Evolutionary conservation across 148 eudicot species (phyloP).

Genomic region (Limonium bicolor): DNA sequence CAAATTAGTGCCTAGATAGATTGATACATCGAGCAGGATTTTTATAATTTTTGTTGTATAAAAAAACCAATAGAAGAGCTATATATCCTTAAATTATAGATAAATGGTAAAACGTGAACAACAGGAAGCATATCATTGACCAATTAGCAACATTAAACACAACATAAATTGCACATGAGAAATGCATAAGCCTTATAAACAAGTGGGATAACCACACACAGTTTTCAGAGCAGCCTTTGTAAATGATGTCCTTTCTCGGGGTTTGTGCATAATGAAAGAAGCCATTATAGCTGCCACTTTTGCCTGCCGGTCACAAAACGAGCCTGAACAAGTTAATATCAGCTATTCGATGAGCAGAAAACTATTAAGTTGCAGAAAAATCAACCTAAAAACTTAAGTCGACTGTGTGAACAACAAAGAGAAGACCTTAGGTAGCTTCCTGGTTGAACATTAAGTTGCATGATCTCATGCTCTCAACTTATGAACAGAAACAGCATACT

Average conservation of each 20-base stretch:
- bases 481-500: no score
- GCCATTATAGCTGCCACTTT: constrained; percentile 78
- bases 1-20: background rate
- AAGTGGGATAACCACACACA: constrained; percentile 15
- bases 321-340: no score
- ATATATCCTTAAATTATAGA: background rate
- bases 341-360: no score
- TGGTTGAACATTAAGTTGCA: no score
- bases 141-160: background rate
- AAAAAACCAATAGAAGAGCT: no score
- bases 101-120: no score
- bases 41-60: no score
- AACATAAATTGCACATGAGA: background rate
- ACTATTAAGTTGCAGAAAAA: no score
- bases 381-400: constrained; percentile 1
- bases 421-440: no score
- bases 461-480: no score
- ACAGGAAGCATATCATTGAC: background rate
- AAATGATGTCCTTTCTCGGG: constrained; percentile 63
- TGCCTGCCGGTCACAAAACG: no score
- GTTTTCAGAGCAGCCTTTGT: constrained; percentile 73
- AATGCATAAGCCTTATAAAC: background rate
- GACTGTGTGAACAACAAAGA: no score
- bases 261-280: constrained; percentile 83
- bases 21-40: background rate